Base-by-base conservation (phyloP, 1,284 basidiomycete species). In the Ceratobasidium sp. region DNA sequence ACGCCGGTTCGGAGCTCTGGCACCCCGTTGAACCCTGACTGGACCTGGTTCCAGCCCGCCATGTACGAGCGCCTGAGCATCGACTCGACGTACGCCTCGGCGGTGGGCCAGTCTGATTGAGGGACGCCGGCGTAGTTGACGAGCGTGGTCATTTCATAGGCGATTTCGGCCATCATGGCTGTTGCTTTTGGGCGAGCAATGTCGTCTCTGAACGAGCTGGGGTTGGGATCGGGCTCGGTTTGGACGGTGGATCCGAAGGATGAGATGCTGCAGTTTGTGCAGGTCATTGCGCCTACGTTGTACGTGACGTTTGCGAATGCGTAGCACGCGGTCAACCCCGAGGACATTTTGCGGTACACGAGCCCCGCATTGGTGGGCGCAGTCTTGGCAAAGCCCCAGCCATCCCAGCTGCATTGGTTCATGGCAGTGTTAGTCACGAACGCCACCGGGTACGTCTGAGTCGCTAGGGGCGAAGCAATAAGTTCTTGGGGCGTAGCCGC, bases 261-360 rank as follows among this genome's bases (percentile, higher is more conserved):
- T 19, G 62, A 29, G 13, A 49, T 7, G 5, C n/a, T 22, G 46
- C 46, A 64, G 1, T 8, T 14, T 7, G 16, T 63, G 22, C 61
- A 63, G 11, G 34, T 63, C 41, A 34, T 34, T 2, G 61, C 31
- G 14, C 61, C 61, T 1, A 34, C 61, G 27, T 29, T 24, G 37
- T 43, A 63, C 6, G 61, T 63, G 13, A 63, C 22, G 37, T 63
- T 63, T 46, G 61, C 61, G 39, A 63, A 41, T 22, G 22, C 41
- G n/a, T 41, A 63, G 61, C 61, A 63, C n/a, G 51, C 51, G 13
- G 16, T 11, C 4, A 54, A 9, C 11, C 51, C 51, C 11, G n/a
- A 24, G 4, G 51, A 19, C 13, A 54, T 2, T 27, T 22, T 24
- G 2, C 51, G 51, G 27, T 54, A 54, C 13, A 22, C 51, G 22